phyloP scores from a whole-genome alignment of 768 basidiomycete species.

The Mycena rosella region DNA sequence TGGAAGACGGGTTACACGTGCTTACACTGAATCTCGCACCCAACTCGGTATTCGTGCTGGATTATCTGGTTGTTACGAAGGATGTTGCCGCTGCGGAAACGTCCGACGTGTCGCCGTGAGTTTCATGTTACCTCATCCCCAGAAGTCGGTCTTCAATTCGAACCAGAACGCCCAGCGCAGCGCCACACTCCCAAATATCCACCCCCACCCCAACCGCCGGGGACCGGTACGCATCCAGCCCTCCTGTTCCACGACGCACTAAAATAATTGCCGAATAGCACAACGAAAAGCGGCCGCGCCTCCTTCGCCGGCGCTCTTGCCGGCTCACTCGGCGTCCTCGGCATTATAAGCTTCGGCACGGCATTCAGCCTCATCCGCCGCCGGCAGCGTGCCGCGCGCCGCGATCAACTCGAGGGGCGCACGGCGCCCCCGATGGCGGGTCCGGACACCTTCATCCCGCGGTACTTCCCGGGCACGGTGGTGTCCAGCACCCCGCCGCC shows the following conservation, averaged over 20 bases:
- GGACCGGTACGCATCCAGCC: conserved; percentile 2
- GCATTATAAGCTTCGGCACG: conserved; percentile 59
- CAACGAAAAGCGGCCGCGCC: conserved; percentile 38
- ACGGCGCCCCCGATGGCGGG: conserved; percentile 51
- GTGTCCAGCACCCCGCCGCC: conserved; percentile 56
- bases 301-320: conserved; percentile 70
- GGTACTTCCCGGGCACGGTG: conserved; percentile 67
- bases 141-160: neutral
- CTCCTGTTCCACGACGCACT: no score
- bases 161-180: neutral
- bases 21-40: conserved; percentile 58
- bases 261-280: neutral
- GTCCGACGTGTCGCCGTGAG: conserved; percentile 8
- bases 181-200: conserved; percentile 4
- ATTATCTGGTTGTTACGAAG: conserved; percentile 59
- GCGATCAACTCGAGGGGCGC: conserved; percentile 53
- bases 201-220: neutral
- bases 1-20: conserved; percentile 56
- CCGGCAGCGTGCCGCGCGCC: conserved; percentile 53
- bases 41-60: conserved; percentile 62
- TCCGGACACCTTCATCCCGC: conserved; percentile 61
- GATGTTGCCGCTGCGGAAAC: neutral
- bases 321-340: conserved; percentile 64
- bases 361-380: conserved; percentile 65
- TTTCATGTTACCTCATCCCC: neutral